Evolutionary conservation across 129 eudicot species (phyloP), one percentile per base, ranked within the genome.

Genomic region (Escallonia herrerae): DNA sequence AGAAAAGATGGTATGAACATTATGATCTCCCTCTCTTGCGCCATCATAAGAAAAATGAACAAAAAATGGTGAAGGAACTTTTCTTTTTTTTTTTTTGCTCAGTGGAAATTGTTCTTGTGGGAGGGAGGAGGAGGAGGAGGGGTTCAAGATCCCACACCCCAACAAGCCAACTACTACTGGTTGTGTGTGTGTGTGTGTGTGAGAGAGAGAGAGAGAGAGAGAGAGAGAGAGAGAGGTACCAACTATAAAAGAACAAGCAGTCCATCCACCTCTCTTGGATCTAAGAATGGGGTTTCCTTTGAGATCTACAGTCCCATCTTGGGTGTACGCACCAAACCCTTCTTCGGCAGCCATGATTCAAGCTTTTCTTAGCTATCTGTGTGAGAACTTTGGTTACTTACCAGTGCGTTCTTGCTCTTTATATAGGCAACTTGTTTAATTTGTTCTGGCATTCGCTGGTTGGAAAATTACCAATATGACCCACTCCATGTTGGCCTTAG

Each of bases 251-350:
- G 74, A 86, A 66, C 90, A 83, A 70, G 96, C 96, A 11, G 67
- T 89, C 96, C 96, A 89, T 58, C 90, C 82, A 65, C 96, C 96
- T 8, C 82, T 80, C 63, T 86, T 79, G 10, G 96, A 86, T 69
- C 87, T 60, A 43, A 82, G 90, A 68, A 89, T 12, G n/a, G 95
- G 96, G 65, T 81, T 86, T 41, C 96, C 96, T 75, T 67, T 69
- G 41, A 89, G 88, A 79, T 89, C 96, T 47, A 89, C 96, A 3
- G 96, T 85, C 5, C 96, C 96, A 66, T 89, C 96, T 73, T 81
- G 60, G 40, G 96, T 89, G 77, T 89, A 86, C 22, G 77, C 83
- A 55, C 63, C 71, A 7, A 12, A 59, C 3, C 68, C 82, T 6
- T 52, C 56, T 64, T 76, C 85, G 33, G 40, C 76, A 11, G 73